A percentile compares a stretch with the other conserved stretches of the same genome.
These are phyloP conservation scores for Melaleuca alternifolia DNA, from an alignment of 345 rosid species.

Conservation along the genomic window DNA sequence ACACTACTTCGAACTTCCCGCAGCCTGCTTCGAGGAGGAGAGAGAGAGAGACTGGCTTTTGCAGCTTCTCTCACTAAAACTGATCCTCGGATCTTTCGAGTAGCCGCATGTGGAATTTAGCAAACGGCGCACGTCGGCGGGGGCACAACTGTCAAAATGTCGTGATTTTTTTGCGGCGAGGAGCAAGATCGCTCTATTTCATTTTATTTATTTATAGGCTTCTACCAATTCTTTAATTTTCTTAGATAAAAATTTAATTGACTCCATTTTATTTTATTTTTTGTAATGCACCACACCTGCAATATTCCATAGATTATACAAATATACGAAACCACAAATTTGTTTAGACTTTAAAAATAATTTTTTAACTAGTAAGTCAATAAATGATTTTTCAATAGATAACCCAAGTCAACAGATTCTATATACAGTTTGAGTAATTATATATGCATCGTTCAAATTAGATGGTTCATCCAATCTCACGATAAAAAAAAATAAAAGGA, in stretches of 20 bases:
- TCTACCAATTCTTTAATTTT: background rate
- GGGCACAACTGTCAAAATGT: background rate
- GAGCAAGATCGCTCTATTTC: background rate
- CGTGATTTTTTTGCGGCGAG: background rate
- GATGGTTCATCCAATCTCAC: background rate
- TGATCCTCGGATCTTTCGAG: background rate
- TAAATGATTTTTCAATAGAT: background rate
- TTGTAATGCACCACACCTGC: background rate
- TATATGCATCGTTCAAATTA: background rate
- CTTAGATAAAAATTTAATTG: background rate
- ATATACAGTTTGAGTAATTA: no score
- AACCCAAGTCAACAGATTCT: background rate
- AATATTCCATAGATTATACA: background rate
- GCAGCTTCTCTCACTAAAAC: background rate
- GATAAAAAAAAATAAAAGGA: background rate
- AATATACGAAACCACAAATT: background rate
- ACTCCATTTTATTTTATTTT: background rate
- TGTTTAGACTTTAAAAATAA: background rate
- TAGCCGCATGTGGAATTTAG: background rate
- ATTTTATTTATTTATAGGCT: background rate
- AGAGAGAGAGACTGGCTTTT: background rate
- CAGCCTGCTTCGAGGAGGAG: background rate
- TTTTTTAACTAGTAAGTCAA: background rate
- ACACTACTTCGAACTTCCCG: background rate
- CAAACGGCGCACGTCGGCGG: background rate